phyloP scores from a whole-genome alignment of 176 grass and related monocot species.

The Secale cereale region DNA sequence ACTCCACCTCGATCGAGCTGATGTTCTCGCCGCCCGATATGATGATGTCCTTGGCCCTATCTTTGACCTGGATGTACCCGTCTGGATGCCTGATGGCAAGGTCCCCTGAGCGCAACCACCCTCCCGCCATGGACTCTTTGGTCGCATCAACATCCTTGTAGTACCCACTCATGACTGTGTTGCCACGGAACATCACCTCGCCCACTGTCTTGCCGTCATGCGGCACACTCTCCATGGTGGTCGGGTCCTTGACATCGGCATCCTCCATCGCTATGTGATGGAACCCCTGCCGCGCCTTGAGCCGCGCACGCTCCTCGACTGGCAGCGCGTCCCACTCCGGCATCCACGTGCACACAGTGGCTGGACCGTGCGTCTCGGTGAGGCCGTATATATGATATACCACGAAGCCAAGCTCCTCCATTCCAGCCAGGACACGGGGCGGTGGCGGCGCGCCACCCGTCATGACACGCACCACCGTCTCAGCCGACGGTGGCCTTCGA shows the following conservation, averaged over 20 bases:
- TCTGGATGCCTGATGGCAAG: constrained; percentile 45
- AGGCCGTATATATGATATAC: constrained; percentile 47
- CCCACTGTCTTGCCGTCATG: constrained; percentile 34
- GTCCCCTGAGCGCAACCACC: constrained; percentile 52
- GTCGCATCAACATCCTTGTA: constrained; percentile 39
- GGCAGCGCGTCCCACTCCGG: constrained; percentile 56
- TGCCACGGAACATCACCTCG: constrained; percentile 55
- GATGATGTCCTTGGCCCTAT: constrained; percentile 55
- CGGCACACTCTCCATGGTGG: constrained; percentile 41
- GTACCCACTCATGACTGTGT: constrained; percentile 61
- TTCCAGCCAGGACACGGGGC: constrained; percentile 20
- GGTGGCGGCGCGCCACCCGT: constrained; percentile 41
- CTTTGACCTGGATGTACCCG: constrained; percentile 58
- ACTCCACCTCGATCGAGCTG: constrained; percentile 59
- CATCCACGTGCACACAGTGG: constrained; percentile 42
- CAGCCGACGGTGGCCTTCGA: neutral
- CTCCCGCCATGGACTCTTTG: constrained; percentile 32
- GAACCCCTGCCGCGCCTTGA: constrained; percentile 46
- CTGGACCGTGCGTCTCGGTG: constrained; percentile 46
- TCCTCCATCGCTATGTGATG: constrained; percentile 38
- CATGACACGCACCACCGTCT: constrained; percentile 31
- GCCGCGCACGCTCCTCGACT: constrained; percentile 17
- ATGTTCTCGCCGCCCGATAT: constrained; percentile 48
- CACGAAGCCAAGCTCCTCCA: constrained; percentile 50
- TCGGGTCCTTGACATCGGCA: constrained; percentile 38